Evolutionary conservation across 495 filamentous ascomycete genomes (phyloP).

Genomic region (Talaromyces liani): DNA sequence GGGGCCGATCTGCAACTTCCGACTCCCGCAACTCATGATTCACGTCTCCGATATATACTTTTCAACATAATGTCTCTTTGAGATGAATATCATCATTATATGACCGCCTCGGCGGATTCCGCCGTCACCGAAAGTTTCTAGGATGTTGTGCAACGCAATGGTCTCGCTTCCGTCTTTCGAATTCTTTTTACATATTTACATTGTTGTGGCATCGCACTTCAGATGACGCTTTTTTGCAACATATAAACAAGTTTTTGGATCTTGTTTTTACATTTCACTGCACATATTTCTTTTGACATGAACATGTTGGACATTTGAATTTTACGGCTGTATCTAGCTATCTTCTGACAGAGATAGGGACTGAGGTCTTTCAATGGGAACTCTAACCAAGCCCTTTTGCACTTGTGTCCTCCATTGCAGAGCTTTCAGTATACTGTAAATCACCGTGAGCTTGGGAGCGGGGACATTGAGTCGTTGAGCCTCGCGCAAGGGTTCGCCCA

Average conservation of each 20-base stretch:
- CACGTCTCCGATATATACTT: not conserved
- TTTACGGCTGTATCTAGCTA: constrained; percentile 3
- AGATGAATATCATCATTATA: not conserved
- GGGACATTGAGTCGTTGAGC: constrained; percentile 31
- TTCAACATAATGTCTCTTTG: not conserved
- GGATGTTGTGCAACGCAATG: not conserved
- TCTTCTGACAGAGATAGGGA: constrained; percentile 4
- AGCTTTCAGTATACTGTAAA: constrained; percentile 35
- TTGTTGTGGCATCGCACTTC: not conserved
- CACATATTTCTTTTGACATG: not conserved
- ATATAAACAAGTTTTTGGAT: not conserved
- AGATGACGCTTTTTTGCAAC: not conserved
- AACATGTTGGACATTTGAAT: not conserved
- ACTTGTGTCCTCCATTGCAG: constrained; percentile 34
- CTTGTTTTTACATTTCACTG: not conserved
- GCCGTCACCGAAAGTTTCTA: not conserved
- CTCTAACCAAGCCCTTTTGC: constrained; percentile 13
- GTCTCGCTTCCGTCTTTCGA: not conserved
- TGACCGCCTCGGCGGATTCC: not conserved
- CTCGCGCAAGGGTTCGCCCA: constrained; percentile 45
- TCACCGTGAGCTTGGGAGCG: constrained; percentile 32
- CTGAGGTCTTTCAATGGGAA: constrained; percentile 3
- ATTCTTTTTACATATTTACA: not conserved
- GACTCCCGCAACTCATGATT: constrained; percentile 9
- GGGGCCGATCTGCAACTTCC: constrained; percentile 13